Conservation (phyloP, 2,329 filamentous ascomycete genomes). For the Knufia petricola region DNA sequence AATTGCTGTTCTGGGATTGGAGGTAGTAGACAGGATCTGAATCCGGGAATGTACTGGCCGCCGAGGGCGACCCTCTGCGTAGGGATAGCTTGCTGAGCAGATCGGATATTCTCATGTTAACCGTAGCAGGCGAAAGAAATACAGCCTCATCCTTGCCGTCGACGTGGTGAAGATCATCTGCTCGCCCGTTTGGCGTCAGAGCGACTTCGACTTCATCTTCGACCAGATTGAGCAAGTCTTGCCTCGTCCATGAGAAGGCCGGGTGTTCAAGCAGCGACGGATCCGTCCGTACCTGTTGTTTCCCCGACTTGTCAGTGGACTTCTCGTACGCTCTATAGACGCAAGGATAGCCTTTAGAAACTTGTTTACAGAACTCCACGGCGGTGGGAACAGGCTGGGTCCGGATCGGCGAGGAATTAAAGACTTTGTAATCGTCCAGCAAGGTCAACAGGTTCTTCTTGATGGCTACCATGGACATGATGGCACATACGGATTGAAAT, state of each 20-base stretch:
- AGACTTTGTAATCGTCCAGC: constrained; percentile 20
- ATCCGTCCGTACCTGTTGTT: background rate
- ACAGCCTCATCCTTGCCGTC: constrained; percentile 12
- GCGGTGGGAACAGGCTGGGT: constrained; percentile 13
- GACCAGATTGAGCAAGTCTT: constrained; percentile 14
- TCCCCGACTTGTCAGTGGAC: constrained; percentile 4
- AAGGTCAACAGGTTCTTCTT: constrained; percentile 8
- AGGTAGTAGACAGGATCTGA: constrained; percentile 21
- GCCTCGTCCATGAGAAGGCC: constrained; percentile 18
- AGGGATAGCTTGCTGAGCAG: constrained; percentile 15
- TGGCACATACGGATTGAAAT: background rate
- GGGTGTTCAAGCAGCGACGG: constrained; percentile 6
- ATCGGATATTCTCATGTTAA: constrained; percentile 15
- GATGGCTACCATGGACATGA: background rate
- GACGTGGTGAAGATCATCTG: constrained; percentile 17
- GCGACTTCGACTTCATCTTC: constrained; percentile 19
- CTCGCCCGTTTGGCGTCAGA: constrained; percentile 20
- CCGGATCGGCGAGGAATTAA: constrained; percentile 16
- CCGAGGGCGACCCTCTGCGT: background rate
- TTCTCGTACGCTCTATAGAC: constrained; percentile 11
- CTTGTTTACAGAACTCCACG: constrained; percentile 20
- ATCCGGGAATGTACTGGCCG: background rate
- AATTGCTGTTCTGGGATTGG: constrained; percentile 23
- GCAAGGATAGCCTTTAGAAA: constrained; percentile 17
- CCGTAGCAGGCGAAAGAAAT: constrained; percentile 19